A percentile compares a stretch with the other conserved stretches of the same genome.
Evolutionary conservation across 2,329 filamentous ascomycete species (phyloP).

Genomic region (Tolypocladium endophyticum): DNA sequence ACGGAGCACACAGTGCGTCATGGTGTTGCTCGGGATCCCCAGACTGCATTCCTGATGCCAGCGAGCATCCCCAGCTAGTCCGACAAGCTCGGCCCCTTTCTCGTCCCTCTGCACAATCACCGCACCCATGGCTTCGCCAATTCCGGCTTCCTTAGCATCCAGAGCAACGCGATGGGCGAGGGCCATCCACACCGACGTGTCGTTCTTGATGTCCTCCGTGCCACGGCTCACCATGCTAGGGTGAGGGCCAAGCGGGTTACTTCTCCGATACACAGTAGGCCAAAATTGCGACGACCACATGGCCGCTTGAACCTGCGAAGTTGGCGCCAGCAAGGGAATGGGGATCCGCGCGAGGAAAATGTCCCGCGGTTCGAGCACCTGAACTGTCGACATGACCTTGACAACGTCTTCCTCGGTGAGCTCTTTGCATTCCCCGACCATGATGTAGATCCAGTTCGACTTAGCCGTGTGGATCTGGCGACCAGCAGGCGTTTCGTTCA

Average conservation of each 20-base stretch:
- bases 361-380: slow-evolving; percentile 36
- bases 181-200: slow-evolving; percentile 56
- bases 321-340: slow-evolving; percentile 64
- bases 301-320: slow-evolving; percentile 63
- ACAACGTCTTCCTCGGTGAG: slow-evolving; percentile 44
- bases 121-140: slow-evolving; percentile 62
- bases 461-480: slow-evolving; percentile 49
- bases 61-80: slow-evolving; percentile 66
- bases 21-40: slow-evolving; percentile 52
- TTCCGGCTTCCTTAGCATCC: slow-evolving; percentile 44
- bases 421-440: slow-evolving; percentile 39
- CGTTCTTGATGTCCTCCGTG: slow-evolving; percentile 55
- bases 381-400: slow-evolving; percentile 32
- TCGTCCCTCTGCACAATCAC: slow-evolving; percentile 60
- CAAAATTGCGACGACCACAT: slow-evolving; percentile 69
- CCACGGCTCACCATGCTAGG: slow-evolving; percentile 62
- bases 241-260: slow-evolving; percentile 77
- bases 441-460: slow-evolving; percentile 49
- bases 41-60: slow-evolving; percentile 45
- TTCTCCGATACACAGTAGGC: slow-evolving; percentile 79
- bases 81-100: slow-evolving; percentile 48
- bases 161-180: slow-evolving; percentile 54
- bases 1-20: slow-evolving; percentile 68
- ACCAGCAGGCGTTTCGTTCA: slow-evolving; percentile 45
- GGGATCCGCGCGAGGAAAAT: slow-evolving; percentile 52